Evolutionary conservation across 139 green algal species (phyloP).

Genomic region (Chlamydomonas asymmetrica): DNA sequence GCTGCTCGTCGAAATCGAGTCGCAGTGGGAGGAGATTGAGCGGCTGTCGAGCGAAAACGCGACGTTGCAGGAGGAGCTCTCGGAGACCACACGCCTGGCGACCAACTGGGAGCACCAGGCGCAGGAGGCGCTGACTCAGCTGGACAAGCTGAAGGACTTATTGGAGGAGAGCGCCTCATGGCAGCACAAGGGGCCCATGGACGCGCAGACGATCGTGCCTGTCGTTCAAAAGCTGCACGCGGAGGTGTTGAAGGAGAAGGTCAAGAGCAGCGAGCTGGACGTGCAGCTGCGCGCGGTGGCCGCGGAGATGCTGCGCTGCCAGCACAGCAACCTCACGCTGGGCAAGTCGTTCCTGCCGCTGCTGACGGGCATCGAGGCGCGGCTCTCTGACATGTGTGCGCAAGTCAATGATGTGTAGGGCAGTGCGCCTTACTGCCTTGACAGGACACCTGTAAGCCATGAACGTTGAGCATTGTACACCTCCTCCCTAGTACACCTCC

Average conservation of each 20-base stretch:
- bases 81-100: background rate
- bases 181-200: too few species aligned
- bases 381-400: constrained; percentile 36
- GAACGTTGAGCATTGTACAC: too few species aligned
- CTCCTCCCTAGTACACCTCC: too few species aligned
- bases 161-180: too few species aligned
- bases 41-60: constrained; percentile 48
- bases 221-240: constrained; percentile 6
- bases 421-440: too few species aligned
- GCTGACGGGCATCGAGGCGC: constrained; percentile 44
- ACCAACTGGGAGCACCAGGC: constrained; percentile 63
- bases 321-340: constrained; percentile 32
- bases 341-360: constrained; percentile 38
- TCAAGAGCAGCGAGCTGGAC: constrained; percentile 30
- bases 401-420: too few species aligned
- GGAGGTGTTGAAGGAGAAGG: constrained; percentile 39
- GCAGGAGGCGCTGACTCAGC: constrained; percentile 51
- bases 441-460: too few species aligned
- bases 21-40: constrained; percentile 64
- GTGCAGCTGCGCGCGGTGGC: constrained; percentile 43
- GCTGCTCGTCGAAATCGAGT: constrained; percentile 61
- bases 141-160: constrained; percentile 63
- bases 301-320: constrained; percentile 48
- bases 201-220: too few species aligned
- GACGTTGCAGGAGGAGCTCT: constrained; percentile 39